Percentiles rank a stretch among this genome's conserved stretches.
Evolutionary conservation across 2,329 filamentous ascomycete species (phyloP).

Genomic region (Fusarium chlamydosporum): DNA sequence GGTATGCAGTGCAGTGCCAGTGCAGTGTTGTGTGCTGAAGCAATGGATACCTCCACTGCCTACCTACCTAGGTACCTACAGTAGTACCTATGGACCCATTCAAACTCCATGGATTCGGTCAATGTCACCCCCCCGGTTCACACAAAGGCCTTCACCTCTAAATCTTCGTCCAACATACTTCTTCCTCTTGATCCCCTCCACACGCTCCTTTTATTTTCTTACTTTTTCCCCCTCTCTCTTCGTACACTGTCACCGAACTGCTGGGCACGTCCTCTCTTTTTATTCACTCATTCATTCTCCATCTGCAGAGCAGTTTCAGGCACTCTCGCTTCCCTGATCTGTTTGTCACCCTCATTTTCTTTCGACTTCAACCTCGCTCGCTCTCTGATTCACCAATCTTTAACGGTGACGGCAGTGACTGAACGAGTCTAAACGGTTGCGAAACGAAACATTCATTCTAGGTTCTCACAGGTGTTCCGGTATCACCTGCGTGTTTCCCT

Average conservation of each 20-base stretch:
- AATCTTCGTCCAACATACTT: slow-evolving; percentile 42
- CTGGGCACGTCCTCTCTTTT: slow-evolving; percentile 57
- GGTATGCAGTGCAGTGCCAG: too few species aligned
- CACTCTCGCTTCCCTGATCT: slow-evolving; percentile 41
- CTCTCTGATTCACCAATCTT: slow-evolving; percentile 44
- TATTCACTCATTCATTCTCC: slow-evolving; percentile 33
- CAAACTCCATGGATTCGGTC: slow-evolving; percentile 15
- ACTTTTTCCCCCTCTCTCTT: slow-evolving; percentile 12
- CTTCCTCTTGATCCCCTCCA: slow-evolving; percentile 43
- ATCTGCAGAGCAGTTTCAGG: slow-evolving; percentile 40
- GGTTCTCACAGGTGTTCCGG: slow-evolving; percentile 54
- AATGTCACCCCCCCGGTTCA: slow-evolving; percentile 35
- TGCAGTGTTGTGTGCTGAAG: neutral
- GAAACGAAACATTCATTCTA: slow-evolving; percentile 49
- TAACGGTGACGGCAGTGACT: slow-evolving; percentile 6
- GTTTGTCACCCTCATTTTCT: slow-evolving; percentile 53
- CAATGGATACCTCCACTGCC: too few species aligned
- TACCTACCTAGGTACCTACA: too few species aligned
- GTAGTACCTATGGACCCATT: too few species aligned
- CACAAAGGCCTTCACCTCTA: slow-evolving; percentile 44
- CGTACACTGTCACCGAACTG: slow-evolving; percentile 44
- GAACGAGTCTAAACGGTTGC: slow-evolving; percentile 38
- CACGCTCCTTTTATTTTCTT: slow-evolving; percentile 38
- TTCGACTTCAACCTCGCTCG: slow-evolving; percentile 15
- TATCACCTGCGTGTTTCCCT: slow-evolving; percentile 50